Conservation (phyloP, 768 basidiomycete species). For the Boletus tylopilopsis region DNA sequence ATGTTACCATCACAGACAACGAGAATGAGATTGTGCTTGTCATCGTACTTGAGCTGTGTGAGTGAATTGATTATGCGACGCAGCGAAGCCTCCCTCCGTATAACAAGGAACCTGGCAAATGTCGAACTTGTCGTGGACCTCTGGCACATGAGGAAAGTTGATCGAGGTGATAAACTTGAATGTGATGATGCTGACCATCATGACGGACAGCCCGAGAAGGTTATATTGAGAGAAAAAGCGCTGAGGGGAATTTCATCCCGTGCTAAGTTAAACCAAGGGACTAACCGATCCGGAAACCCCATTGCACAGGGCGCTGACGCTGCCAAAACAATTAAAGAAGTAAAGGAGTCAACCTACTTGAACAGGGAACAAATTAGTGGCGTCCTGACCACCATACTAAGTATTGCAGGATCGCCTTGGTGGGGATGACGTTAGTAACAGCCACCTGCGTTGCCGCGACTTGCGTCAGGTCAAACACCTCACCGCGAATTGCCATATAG, state of each 20-base stretch:
- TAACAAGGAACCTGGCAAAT: slow-evolving; percentile 99
- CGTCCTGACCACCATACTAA: slow-evolving; percentile 77
- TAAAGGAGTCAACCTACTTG: slow-evolving; percentile 51
- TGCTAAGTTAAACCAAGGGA: slow-evolving; percentile 71
- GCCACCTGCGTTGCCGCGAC: slow-evolving; percentile 62
- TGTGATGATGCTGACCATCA: slow-evolving; percentile 93
- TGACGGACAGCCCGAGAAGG: slow-evolving; percentile 77
- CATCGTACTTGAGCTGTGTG: slow-evolving; percentile 93
- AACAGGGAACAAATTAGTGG: slow-evolving; percentile 86
- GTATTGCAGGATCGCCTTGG: slow-evolving; percentile 71
- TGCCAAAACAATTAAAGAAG: background rate
- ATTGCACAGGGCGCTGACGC: slow-evolving; percentile 92
- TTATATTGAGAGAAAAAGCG: slow-evolving; percentile 91
- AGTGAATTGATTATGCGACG: slow-evolving; percentile 90
- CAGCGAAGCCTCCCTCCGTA: slow-evolving; percentile 85
- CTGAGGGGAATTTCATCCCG: slow-evolving; percentile 85
- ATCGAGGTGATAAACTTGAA: slow-evolving; percentile 95
- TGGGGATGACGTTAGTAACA: slow-evolving; percentile 67
- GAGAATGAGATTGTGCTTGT: slow-evolving; percentile 82
- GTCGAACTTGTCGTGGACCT: slow-evolving; percentile 95
- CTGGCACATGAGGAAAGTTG: slow-evolving; percentile 85
- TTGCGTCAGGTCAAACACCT: slow-evolving; percentile 84
- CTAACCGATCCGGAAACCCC: slow-evolving; percentile 78
- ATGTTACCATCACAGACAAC: slow-evolving; percentile 73
- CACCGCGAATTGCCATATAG: slow-evolving; percentile 82